Conservation (phyloP, 495 filamentous ascomycete genomes). For the Clavariopsis aquatica region DNA sequence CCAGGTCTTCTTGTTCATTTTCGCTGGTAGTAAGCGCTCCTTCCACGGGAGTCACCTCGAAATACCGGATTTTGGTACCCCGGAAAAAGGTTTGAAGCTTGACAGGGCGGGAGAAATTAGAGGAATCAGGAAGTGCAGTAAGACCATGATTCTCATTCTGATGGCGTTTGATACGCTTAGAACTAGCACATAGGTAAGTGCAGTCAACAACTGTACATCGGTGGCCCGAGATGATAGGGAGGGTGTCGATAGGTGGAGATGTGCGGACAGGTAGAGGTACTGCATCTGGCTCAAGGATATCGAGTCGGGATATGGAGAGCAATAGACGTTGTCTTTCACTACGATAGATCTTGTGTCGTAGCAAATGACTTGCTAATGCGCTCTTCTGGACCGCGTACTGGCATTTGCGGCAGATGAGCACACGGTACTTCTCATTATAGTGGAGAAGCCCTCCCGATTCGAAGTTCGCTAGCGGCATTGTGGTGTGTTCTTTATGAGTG, state of each 20-base stretch:
- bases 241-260: conserved; percentile 39
- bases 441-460: conserved; percentile 38
- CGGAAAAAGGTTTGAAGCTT: conserved; percentile 46
- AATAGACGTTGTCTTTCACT: conserved; percentile 39
- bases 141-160: conserved; percentile 43
- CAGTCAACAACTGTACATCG: conserved; percentile 38
- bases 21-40: neutral
- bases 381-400: conserved; percentile 48
- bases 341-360: conserved; percentile 47
- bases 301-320: conserved; percentile 37
- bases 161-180: conserved; percentile 45
- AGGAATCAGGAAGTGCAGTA: conserved; percentile 13
- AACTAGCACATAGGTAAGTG: conserved; percentile 42
- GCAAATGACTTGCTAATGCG: conserved; percentile 44
- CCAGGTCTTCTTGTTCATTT: neutral
- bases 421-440: conserved; percentile 39
- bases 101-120: conserved; percentile 31
- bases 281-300: conserved; percentile 40
- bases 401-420: conserved; percentile 47
- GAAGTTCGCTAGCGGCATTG: conserved; percentile 22
- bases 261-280: conserved; percentile 36
- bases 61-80: conserved; percentile 47
- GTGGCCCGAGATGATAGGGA: conserved; percentile 42
- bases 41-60: conserved; percentile 36
- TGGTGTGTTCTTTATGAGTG: neutral